These are phyloP conservation scores for Ophiostoma perfectum DNA, from an alignment of 2,329 filamentous ascomycete genomes.

Conservation along the genomic window DNA sequence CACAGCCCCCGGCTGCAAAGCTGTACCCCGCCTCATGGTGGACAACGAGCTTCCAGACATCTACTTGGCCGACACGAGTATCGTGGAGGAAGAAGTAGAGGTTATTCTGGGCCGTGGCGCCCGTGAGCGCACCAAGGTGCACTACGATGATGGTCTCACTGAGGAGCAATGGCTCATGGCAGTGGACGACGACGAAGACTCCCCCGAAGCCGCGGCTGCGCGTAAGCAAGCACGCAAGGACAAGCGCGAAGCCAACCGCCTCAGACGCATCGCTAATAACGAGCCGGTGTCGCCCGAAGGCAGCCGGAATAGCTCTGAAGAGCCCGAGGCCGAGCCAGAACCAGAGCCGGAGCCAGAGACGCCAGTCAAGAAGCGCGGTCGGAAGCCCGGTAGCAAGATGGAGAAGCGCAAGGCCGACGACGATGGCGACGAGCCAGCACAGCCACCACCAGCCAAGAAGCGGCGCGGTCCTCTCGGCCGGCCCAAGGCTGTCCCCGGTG, in stretches of 20 bases:
- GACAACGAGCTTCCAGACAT: conserved; percentile 91
- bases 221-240: conserved; percentile 83
- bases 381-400: conserved; percentile 65
- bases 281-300: conserved; percentile 61
- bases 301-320: conserved; percentile 81
- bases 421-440: conserved; percentile 68
- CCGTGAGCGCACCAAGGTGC: conserved; percentile 87
- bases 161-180: conserved; percentile 99
- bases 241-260: conserved; percentile 69
- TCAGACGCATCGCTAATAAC: conserved; percentile 47
- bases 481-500: conserved; percentile 51
- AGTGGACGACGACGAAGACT: conserved; percentile 93
- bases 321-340: conserved; percentile 33
- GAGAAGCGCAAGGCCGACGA: conserved; percentile 88
- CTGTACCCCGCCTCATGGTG: conserved; percentile 71
- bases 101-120: conserved; percentile 77
- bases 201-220: conserved; percentile 84
- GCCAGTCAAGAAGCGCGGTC: conserved; percentile 73
- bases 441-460: conserved; percentile 72
- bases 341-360: conserved; percentile 47
- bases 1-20: conserved; percentile 54
- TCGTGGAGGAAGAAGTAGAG: conserved; percentile 75
- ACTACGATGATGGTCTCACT: conserved; percentile 94
- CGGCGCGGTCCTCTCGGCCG: conserved; percentile 66
- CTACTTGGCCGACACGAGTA: conserved; percentile 81